phyloP scores from a whole-genome alignment of 2,329 filamentous ascomycete species.

The Tothia fuscella region DNA sequence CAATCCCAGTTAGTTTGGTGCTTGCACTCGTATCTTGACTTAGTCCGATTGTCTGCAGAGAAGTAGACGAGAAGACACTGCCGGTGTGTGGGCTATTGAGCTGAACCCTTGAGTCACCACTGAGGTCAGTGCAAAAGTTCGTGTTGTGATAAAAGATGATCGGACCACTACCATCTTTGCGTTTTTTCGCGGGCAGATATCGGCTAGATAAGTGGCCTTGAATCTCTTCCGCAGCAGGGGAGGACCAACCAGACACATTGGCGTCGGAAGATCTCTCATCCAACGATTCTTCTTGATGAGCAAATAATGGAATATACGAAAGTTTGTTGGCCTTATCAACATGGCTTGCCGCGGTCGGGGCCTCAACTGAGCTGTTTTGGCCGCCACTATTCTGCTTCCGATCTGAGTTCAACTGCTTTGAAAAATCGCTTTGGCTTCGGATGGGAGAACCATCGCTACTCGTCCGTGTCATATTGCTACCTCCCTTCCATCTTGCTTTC shows the following conservation, averaged over 20 bases:
- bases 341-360: too few relatives aligned
- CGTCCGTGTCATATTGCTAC: conserved; percentile 49
- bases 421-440: too few relatives aligned
- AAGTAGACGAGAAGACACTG: too few relatives aligned
- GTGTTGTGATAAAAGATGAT: conserved; percentile 77
- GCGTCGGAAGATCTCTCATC: conserved; percentile 26
- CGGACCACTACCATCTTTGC: conserved; percentile 50
- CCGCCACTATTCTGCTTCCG: conserved; percentile 16
- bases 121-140: conserved; percentile 69
- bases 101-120: conserved; percentile 45
- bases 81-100: too few relatives aligned
- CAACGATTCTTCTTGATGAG: conserved; percentile 31
- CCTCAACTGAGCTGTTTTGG: neutral
- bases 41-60: too few relatives aligned
- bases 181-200: conserved; percentile 36
- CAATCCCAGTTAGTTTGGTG: too few relatives aligned
- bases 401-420: too few relatives aligned
- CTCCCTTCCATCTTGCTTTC: conserved; percentile 70
- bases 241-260: conserved; percentile 19
- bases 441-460: conserved; percentile 49
- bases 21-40: too few relatives aligned
- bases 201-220: conserved; percentile 34
- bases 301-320: conserved; percentile 37
- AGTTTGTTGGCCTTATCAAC: conserved; percentile 19
- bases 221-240: conserved; percentile 13